Base-by-base conservation (phyloP, 23 red algal genomes). In the Gracilaria domingensis region DNA sequence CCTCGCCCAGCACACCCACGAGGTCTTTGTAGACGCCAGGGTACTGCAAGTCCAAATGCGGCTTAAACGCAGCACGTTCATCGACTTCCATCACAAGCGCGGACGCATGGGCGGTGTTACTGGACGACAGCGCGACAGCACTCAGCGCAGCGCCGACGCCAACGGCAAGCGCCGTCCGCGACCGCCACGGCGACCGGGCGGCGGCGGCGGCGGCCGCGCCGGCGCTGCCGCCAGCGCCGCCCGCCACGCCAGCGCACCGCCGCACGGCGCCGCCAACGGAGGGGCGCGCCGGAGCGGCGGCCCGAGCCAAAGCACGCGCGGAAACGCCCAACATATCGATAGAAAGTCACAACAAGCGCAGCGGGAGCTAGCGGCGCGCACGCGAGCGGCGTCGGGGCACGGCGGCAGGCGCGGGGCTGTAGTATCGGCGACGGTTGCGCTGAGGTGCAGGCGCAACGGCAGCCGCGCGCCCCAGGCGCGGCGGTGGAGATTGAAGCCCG, bases 1-100 rank as follows among this genome's bases (percentile, higher is more conserved):
- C 94, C 50, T 86, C 80, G 70, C 81, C 90, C 38, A 93, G 25
- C 1, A 35, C 74, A 16, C 58, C 32, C 12, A 93, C 81, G 2
- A 93, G 71, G 23, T 93, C 79, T 25, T 86, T 85, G 44, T 86
- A 93, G 38, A 86, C 90, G 28, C 80, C 90, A 0, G 90, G 90
- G 33, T 86, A 93, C 28, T 86, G 80, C 70, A 42, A 75, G 55
- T 71, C 70, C 26, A 93, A 51, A 40, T 65, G 90, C 32, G 90
- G 80, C 57, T 93, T 93, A 34, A 93, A 91, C 17, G 87, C 87
- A 7, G 87, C 73, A 0, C 73, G 48, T 16, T 74, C 45, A 51
- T 80, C 72, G 37, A 33, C 32, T 12, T 77, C 40, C 72, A 77
- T 33, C 12, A 77, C n/a, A 0, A 80, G 40, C 21, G 76, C 75